Base-by-base conservation (phyloP, 306 rosid genomes). In the Quercus wislizeni region DNA sequence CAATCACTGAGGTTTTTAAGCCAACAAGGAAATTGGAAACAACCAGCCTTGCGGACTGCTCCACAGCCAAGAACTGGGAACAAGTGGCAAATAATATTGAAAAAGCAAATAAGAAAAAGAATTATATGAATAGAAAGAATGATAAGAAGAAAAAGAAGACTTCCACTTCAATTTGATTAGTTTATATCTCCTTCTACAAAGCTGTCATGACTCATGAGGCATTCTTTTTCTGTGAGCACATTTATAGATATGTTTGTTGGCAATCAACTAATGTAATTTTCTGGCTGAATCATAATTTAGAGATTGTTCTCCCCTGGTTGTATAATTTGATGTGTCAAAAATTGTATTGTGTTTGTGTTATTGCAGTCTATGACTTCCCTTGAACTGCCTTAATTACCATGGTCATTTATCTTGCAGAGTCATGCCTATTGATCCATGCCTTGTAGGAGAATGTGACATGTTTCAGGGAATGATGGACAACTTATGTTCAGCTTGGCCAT, bases 1-100 rank as follows among this genome's bases (percentile, higher is more conserved):
- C 97, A 55, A 83, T 86, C 82, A 94, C 96, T 3, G 62, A 82
- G 87, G 92, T 92, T 78, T 91, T 82, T 79, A 85, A 79, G 84
- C 93, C 92, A 68, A 81, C n/a, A 21, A 77, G 75, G 52, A 90
- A 79, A 79, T 79, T 78, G 70, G 88, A 87, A 74, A 85, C 82
- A 54, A 46, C 59, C 78, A 80, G 63, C 65, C 71, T 75, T 71
- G 82, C 33, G 54, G 92, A 81, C 15, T 51, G 71, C 85, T 55
- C 82, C 71, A 52, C 19, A 13, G 76, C 68, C 33, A 87, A 84
- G 82, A 69, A 80, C 73, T 75, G 74, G 33, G 71, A 33, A 30
- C 73, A 79, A 83, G 74, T 75, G 75, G 41, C 49, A 74, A 84
- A 82, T 74, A 80, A 76, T 56, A 25, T 30, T 21, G 69, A 78